Conservation (phyloP, 208 protist genomes). For the Tritrichomonas foetus region DNA sequence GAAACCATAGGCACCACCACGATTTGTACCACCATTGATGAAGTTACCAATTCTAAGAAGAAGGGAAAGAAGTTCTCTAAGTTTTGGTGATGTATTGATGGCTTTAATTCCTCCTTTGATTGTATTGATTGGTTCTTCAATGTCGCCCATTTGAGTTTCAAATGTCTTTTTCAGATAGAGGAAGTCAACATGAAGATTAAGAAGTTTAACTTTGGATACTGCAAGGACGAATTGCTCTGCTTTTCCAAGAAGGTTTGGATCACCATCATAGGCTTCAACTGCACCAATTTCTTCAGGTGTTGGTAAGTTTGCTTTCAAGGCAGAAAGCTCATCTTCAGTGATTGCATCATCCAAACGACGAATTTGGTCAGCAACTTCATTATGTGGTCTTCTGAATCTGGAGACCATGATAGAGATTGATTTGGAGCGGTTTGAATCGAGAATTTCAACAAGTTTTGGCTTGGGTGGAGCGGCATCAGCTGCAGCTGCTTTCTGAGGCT, state of each 20-base stretch:
- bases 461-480: not conserved
- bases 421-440: not conserved
- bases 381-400: not conserved
- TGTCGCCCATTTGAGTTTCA: not conserved
- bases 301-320: not conserved
- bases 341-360: not conserved
- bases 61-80: not conserved
- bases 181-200: not conserved
- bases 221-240: not conserved
- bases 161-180: not conserved
- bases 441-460: constrained; percentile 8
- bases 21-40: not conserved
- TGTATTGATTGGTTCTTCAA: not conserved
- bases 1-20: not conserved
- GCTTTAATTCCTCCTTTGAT: not conserved
- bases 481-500: not conserved
- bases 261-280: not conserved
- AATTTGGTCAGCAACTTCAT: not conserved
- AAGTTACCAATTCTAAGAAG: not conserved
- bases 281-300: not conserved
- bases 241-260: not conserved
- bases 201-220: not conserved
- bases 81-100: not conserved
- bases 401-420: not conserved
- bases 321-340: not conserved